Percentiles rank a stretch among this genome's conserved stretches.
phyloP scores from a whole-genome alignment of 129 eudicot genomes.

The Apium graveolens region DNA sequence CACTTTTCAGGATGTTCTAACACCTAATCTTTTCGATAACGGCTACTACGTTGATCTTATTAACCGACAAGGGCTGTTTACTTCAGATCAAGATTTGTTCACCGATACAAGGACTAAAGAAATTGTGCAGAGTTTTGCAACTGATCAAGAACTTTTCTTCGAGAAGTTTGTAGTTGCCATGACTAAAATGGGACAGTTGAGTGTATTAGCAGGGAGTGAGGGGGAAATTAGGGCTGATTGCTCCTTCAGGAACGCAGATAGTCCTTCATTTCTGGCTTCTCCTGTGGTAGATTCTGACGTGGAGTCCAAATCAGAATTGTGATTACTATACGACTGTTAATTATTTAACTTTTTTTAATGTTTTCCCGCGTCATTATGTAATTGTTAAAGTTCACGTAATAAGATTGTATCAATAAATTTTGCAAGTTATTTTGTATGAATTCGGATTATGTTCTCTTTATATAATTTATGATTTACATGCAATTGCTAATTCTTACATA shows the following conservation, averaged over 20 bases:
- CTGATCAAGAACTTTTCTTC: conserved; percentile 42
- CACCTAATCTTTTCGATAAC: conserved; percentile 49
- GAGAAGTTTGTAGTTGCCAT: conserved; percentile 44
- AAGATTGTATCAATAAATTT: background rate
- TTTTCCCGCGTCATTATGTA: background rate
- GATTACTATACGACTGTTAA: conserved; percentile 5
- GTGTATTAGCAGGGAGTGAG: conserved; percentile 43
- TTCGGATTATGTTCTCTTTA: background rate
- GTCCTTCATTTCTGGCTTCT: conserved; percentile 24
- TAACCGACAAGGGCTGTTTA: conserved; percentile 48
- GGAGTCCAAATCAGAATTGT: conserved; percentile 23
- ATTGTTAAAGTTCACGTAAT: background rate
- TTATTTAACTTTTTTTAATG: background rate
- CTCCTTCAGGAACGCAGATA: conserved; percentile 39
- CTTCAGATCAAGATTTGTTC: conserved; percentile 56
- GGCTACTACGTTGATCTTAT: conserved; percentile 41
- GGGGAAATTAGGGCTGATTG: conserved; percentile 54
- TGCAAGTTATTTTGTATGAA: background rate
- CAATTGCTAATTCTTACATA: no score
- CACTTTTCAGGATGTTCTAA: conserved; percentile 31
- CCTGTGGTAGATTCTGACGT: conserved; percentile 27
- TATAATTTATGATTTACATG: no score
- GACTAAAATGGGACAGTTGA: conserved; percentile 59
- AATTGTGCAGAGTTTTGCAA: conserved; percentile 45
- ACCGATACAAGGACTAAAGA: conserved; percentile 35